phyloP scores from a whole-genome alignment of 805 yeast genomes.

The Schwanniomyces pseudopolymorphus region DNA sequence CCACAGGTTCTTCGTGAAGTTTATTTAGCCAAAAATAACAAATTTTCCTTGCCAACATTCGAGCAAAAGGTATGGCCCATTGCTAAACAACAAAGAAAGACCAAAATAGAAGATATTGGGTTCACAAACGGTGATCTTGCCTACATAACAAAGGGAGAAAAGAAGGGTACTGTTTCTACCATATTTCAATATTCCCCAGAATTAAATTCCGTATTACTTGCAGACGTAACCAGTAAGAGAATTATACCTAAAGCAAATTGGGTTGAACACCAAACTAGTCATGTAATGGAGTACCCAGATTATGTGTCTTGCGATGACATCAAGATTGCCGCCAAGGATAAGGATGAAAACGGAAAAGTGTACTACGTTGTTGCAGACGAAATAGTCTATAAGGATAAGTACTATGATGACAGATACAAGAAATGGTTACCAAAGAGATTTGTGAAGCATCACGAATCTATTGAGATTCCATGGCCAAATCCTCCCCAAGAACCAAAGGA shows the following conservation, averaged over 20 bases:
- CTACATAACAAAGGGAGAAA: constrained; percentile 65
- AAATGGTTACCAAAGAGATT: constrained; percentile 74
- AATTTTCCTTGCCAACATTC: constrained; percentile 36
- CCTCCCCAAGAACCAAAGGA: constrained; percentile 56
- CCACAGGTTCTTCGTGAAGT: constrained; percentile 31
- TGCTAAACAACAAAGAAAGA: constrained; percentile 33
- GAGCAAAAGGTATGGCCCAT: constrained; percentile 19
- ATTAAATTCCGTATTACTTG: constrained; percentile 63
- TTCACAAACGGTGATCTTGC: constrained; percentile 77
- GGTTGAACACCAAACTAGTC: constrained; percentile 70
- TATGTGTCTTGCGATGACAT: constrained; percentile 60
- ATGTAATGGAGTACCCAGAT: constrained; percentile 67
- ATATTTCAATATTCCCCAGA: constrained; percentile 59
- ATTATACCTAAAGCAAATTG: constrained; percentile 73
- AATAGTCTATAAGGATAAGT: constrained; percentile 62
- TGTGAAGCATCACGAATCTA: constrained; percentile 64
- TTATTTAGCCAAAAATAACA: constrained; percentile 18
- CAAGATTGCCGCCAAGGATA: constrained; percentile 76
- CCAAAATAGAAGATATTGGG: constrained; percentile 54
- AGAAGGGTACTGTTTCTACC: constrained; percentile 72
- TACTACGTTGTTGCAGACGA: constrained; percentile 79
- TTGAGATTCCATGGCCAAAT: constrained; percentile 88
- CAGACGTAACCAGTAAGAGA: constrained; percentile 63
- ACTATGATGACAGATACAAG: constrained; percentile 74
- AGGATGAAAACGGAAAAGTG: constrained; percentile 60